Evolutionary conservation across 768 basidiomycete genomes (phyloP), one percentile per base, ranked within the genome.

Genomic region (Mycena maculata): DNA sequence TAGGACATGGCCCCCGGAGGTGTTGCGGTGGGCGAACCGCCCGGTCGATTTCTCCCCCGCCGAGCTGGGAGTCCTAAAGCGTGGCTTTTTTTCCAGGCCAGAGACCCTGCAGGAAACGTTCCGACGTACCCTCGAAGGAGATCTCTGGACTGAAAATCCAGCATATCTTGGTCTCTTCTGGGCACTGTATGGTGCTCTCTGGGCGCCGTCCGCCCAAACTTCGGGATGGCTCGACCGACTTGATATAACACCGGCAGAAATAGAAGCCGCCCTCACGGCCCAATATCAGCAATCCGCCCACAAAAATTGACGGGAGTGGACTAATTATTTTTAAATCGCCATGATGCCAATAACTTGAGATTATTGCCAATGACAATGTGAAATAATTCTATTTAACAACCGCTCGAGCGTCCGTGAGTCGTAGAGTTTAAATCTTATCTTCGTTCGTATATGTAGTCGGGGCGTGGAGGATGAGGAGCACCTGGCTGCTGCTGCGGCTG

Each of bases 381-480:
- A 13, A 13, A 36, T 36, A 13, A 36, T 36, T 36, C 33, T 36
- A 36, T 36, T 36, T 36, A 36, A 36, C 33, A 36, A 36, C 33
- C 33, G 8, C 33, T 36, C n/a, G n/a, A n/a, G n/a, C n/a, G n/a
- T n/a, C n/a, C n/a, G n/a, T n/a, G n/a, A n/a, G n/a, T n/a, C n/a
- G n/a, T n/a, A n/a, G n/a, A n/a, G n/a, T n/a, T n/a, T n/a, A n/a
- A n/a, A n/a, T n/a, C n/a, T n/a, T n/a, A n/a, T n/a, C n/a, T n/a
- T n/a, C n/a, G n/a, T n/a, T n/a, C n/a, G n/a, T n/a, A n/a, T n/a
- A n/a, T n/a, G n/a, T n/a, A n/a, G n/a, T n/a, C n/a, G 67, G 67
- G 41, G 42, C 30, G n/a, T 25, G 33, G 60, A 59, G 41, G 67
- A 68, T 50, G 61, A 68, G 56, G 56, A 39, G 54, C 59, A 60